Conservation (phyloP, 1,284 basidiomycete genomes). For the Irpex lacteus region DNA sequence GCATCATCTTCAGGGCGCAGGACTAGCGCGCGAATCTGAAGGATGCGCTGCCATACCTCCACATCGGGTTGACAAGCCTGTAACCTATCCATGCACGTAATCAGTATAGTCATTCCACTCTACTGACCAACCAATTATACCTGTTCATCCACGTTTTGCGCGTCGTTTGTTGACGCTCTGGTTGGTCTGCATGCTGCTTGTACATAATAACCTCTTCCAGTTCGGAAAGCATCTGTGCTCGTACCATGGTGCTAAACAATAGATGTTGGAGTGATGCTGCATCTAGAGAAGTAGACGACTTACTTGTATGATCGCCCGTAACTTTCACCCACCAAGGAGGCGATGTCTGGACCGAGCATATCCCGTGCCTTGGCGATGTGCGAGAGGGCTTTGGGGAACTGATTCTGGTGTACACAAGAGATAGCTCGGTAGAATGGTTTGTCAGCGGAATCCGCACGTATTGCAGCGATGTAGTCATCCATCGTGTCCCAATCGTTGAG, state of each 20-base stretch:
- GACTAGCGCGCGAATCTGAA: constrained; percentile 95
- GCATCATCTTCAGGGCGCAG: constrained; percentile 93
- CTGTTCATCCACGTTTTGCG: constrained; percentile 95
- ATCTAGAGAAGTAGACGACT: constrained; percentile 25
- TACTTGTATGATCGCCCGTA: constrained; percentile 97
- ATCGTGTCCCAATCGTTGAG: constrained; percentile 97
- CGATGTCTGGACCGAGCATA: constrained; percentile 88
- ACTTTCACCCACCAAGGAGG: constrained; percentile 91
- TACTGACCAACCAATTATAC: constrained; percentile 33
- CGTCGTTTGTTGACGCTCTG: constrained; percentile 85
- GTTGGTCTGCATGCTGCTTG: constrained; percentile 93
- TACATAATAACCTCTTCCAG: constrained; percentile 97
- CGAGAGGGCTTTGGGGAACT: constrained; percentile 86
- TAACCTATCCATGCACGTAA: constrained; percentile 45
- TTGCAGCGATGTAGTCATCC: constrained; percentile 95
- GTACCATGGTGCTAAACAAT: constrained; percentile 79
- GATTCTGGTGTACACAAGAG: constrained; percentile 93
- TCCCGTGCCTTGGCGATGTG: constrained; percentile 97
- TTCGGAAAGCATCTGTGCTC: constrained; percentile 98
- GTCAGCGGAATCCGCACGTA: constrained; percentile 94
- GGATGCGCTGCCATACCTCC: constrained; percentile 98
- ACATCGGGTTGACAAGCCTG: constrained; percentile 98
- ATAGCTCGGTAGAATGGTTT: constrained; percentile 97
- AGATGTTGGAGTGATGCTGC: neutral
- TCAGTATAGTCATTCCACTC: too few relatives aligned